Evolutionary conservation across 257 asterid genomes (phyloP), one percentile per base, ranked within the genome.

Genomic region (Lantana camara): DNA sequence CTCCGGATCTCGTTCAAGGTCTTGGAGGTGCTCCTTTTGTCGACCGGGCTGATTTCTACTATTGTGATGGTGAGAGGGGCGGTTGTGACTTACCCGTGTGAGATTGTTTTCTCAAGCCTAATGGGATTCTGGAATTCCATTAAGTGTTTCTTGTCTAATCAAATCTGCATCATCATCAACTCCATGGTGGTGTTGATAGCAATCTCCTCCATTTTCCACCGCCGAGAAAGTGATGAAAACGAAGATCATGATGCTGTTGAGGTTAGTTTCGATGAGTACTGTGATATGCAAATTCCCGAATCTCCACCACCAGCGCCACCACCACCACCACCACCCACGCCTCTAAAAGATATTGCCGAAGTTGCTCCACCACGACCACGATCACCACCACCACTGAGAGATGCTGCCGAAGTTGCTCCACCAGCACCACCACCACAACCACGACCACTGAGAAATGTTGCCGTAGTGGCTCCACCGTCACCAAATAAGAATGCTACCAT

Each of bases 1-100:
- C 6, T 83, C 1, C 75, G 67, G 41, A 66, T 32, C 2, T 66
- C 69, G n/a, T 12, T 73, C 5, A 73, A 75, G 40, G 75, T 63
- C 46, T 17, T 83, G 27, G 96, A 81, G 67, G 52, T 89, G 34
- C 59, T 82, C 2, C 80, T 86, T 30, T 29, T 89, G 11, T 75
- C 76, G 13, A 51, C 85, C 15, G 93, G 91, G 13, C 54, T 77
- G 1, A 1, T 85, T 48, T 75, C 80, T 8, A 74, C 72, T 65
- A 22, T 79, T 5, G 4, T 68, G 1, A 59, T 73, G 63, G 32
- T 82, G 13, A 81, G 76, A 78, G 73, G 75, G 16, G 72, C 87
- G 1, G 34, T 68, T 3, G 19, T 30, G 55, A 53, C 72, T 13
- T 73, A 45, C 64, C 69, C 80, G 3, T 49, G 58, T 51, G 67